A percentile compares a stretch with the other conserved stretches of the same genome.
Evolutionary conservation across 192 early-diverging fungal species (phyloP).

Genomic region (Backusella sp.): DNA sequence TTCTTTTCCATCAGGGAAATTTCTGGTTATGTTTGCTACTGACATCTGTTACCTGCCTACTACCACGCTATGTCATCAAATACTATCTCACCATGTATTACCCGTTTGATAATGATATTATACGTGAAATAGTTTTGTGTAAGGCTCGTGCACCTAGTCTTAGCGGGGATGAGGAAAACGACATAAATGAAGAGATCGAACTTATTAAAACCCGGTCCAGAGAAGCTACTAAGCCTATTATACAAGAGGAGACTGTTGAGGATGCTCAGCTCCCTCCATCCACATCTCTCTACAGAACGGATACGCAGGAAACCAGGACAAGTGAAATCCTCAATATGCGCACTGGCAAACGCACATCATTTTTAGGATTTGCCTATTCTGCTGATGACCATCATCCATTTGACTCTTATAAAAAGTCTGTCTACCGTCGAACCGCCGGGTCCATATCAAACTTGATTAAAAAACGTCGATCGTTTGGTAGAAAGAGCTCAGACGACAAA

Average conservation of each 20-base stretch:
- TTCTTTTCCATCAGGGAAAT: constrained; percentile 58
- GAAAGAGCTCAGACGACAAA: not conserved
- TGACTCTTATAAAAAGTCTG: constrained; percentile 33
- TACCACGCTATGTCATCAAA: constrained; percentile 71
- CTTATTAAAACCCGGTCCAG: not conserved
- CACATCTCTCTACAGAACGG: not conserved
- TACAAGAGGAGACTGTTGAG: not conserved
- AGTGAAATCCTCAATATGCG: constrained; percentile 38
- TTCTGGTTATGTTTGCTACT: constrained; percentile 72
- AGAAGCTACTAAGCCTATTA: not conserved
- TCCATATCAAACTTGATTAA: not conserved
- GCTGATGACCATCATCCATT: constrained; percentile 42
- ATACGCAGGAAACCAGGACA: not conserved
- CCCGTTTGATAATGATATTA: constrained; percentile 83
- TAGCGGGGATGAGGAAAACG: constrained; percentile 21
- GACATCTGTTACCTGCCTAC: constrained; percentile 59
- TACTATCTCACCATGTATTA: constrained; percentile 66
- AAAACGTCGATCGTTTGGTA: not conserved
- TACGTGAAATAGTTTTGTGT: constrained; percentile 73
- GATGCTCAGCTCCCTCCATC: not conserved
- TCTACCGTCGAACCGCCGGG: constrained; percentile 27
- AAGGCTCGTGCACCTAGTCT: not conserved
- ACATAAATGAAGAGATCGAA: constrained; percentile 8
- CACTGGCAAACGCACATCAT: constrained; percentile 41
- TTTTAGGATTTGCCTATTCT: constrained; percentile 45